Base-by-base conservation (phyloP, 108 stramenopile genomes). In the Cyclotella cryptica region DNA sequence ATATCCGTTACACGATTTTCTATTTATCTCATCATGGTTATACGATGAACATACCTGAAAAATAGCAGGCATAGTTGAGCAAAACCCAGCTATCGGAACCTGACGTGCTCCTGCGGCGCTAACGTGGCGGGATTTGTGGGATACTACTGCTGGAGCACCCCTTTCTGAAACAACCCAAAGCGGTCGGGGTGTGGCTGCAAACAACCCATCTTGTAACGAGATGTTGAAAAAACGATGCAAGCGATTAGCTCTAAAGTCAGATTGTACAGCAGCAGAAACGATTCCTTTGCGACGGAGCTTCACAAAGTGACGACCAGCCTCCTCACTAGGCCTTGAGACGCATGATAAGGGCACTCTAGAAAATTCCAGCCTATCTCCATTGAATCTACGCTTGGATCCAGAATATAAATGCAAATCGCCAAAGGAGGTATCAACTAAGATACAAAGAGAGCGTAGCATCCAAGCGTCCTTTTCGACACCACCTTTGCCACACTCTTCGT, bases 131-230 rank as follows among this genome's bases (percentile, higher is more conserved):
- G 84, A 87, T 44, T 92, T 81, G 77, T 96, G 94, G 43, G 72
- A 74, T 42, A 96, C 83, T 7, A 84, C 72, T 17, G 84, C 74
- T 10, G 89, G 90, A 26, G 71, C 71, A 19, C 92, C 92, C 63
- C 94, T 66, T 52, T 93, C 94, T 18, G 92, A 83, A 63, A 92
- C 77, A 51, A 96, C 71, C 94, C 94, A 96, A 44, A 89, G 62
- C 12, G 94, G 91, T 55, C 88, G 81, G 13, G 90, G 43, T 29
- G 80, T 84, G 41, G 88, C 89, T 22, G 91, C 89, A 80, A 96
- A 96, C 17, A 89, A 70, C 11, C 94, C 92, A 81, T 88, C 86
- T 74, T 92, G 89, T 26, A 89, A 87, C 0, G 91, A 92, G 22
- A 96, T 81, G 21, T 77, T 57, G 30, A 53, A 55, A 63, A 93